phyloP scores from a whole-genome alignment of 1,139 yeast genomes.

The Saccharomycopsis hybrid region DNA sequence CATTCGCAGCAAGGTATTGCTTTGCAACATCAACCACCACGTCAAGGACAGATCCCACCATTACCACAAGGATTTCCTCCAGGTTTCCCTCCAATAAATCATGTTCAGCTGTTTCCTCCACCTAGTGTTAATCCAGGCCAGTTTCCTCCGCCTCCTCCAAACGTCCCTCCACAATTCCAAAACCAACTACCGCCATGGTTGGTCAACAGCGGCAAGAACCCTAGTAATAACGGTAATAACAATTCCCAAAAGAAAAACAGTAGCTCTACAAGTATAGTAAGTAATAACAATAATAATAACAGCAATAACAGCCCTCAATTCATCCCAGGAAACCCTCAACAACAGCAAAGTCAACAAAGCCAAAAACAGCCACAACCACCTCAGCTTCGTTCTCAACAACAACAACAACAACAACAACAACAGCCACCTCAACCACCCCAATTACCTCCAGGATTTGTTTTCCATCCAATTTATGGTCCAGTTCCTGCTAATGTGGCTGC shows the following conservation, averaged over 20 bases:
- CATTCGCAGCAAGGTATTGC: background rate
- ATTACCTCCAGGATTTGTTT: background rate
- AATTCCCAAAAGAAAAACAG: background rate
- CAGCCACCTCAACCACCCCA: background rate
- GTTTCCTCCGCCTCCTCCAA: conserved; percentile 4
- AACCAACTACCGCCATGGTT: conserved; percentile 13
- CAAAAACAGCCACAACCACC: too few relatives aligned
- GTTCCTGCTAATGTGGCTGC: background rate
- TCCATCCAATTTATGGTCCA: background rate
- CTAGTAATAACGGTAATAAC: background rate
- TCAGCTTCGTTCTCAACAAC: background rate
- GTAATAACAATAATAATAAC: background rate
- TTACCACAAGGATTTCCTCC: conserved; percentile 11
- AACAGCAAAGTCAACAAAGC: too few relatives aligned
- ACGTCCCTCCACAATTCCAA: conserved; percentile 10
- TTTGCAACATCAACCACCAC: conserved; percentile 7
- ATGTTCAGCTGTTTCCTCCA: conserved; percentile 12
- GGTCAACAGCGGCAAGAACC: background rate
- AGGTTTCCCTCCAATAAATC: conserved; percentile 15
- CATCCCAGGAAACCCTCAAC: too few relatives aligned
- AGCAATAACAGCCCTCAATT: background rate
- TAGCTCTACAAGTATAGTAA: background rate
- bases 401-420: background rate
- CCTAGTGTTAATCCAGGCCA: conserved; percentile 8
- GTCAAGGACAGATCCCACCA: background rate